Evolutionary conservation across 2,329 filamentous ascomycete species (phyloP).

Genomic region (Diplodia scrobiculata): DNA sequence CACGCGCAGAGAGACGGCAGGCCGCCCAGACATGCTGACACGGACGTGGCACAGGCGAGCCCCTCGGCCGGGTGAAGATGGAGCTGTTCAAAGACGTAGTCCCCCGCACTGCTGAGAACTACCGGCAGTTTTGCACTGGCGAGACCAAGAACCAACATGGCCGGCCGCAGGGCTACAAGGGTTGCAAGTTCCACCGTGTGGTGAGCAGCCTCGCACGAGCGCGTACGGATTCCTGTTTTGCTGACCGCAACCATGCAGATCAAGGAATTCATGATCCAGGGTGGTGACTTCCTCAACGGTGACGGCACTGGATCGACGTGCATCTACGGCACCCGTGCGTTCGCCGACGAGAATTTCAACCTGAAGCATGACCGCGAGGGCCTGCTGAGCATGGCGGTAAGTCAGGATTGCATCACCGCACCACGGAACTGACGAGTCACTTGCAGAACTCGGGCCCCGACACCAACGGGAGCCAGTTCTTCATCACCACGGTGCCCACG

Average conservation of each 20-base stretch:
- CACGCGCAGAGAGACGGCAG: not conserved
- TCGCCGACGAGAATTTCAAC: constrained; percentile 87
- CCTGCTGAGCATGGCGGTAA: constrained; percentile 87
- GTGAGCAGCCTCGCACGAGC: constrained; percentile 54
- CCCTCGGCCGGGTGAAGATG: constrained; percentile 83
- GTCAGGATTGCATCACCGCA: constrained; percentile 41
- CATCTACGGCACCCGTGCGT: constrained; percentile 83
- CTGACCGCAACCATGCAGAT: constrained; percentile 59
- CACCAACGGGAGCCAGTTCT: constrained; percentile 95
- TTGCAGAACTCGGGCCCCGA: constrained; percentile 81
- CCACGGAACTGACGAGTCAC: constrained; percentile 7
- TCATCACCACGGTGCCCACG: constrained; percentile 87
- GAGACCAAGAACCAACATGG: constrained; percentile 79
- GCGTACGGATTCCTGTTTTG: constrained; percentile 3
- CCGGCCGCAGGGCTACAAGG: constrained; percentile 88
- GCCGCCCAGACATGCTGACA: constrained; percentile 19
- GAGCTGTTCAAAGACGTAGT: constrained; percentile 85
- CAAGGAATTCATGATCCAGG: constrained; percentile 96
- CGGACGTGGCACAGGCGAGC: constrained; percentile 63
- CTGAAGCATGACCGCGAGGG: constrained; percentile 78
- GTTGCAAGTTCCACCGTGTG: constrained; percentile 89
- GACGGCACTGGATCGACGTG: constrained; percentile 85
- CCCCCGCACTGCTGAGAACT: constrained; percentile 91
- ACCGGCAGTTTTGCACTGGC: constrained; percentile 94
- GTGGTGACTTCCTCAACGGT: constrained; percentile 91